These are phyloP conservation scores for Drechslera avenae DNA, from an alignment of 2,329 filamentous ascomycete species.

Conservation along the genomic window DNA sequence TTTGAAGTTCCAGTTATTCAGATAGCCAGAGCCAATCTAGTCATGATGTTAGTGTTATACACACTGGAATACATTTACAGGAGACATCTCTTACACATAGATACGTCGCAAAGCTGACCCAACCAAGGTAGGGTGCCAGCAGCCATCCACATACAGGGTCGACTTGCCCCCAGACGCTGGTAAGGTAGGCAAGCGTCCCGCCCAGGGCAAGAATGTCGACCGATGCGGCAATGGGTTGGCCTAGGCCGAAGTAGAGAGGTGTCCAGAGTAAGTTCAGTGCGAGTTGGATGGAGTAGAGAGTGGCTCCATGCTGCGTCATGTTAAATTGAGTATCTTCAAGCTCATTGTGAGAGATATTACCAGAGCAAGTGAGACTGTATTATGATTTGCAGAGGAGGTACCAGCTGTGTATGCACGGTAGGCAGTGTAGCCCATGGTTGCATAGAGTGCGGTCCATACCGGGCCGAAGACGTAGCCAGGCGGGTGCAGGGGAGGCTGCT, in stretches of 20 bases:
- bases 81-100: constrained; percentile 61
- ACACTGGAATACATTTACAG: neutral
- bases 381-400: constrained; percentile 57
- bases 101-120: constrained; percentile 88
- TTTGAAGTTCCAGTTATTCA: constrained; percentile 51
- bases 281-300: constrained; percentile 84
- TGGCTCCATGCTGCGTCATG: constrained; percentile 63
- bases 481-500: constrained; percentile 66
- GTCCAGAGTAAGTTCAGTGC: constrained; percentile 87
- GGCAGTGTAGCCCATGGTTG: constrained; percentile 85
- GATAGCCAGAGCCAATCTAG: constrained; percentile 44
- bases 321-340: constrained; percentile 6
- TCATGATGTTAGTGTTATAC: constrained; percentile 15
- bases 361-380: constrained; percentile 63
- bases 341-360: constrained; percentile 33
- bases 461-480: constrained; percentile 64
- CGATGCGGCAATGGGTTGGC: constrained; percentile 74
- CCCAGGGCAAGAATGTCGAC: constrained; percentile 77
- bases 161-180: constrained; percentile 75
- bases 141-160: constrained; percentile 75
- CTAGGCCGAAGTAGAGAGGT: constrained; percentile 86
- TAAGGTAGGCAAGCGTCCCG: constrained; percentile 69
- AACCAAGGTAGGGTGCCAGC: constrained; percentile 80
- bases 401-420: constrained; percentile 74
- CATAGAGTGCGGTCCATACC: constrained; percentile 64